Base-by-base conservation (phyloP, 148 eudicot genomes). In the Agrostemma githago region DNA sequence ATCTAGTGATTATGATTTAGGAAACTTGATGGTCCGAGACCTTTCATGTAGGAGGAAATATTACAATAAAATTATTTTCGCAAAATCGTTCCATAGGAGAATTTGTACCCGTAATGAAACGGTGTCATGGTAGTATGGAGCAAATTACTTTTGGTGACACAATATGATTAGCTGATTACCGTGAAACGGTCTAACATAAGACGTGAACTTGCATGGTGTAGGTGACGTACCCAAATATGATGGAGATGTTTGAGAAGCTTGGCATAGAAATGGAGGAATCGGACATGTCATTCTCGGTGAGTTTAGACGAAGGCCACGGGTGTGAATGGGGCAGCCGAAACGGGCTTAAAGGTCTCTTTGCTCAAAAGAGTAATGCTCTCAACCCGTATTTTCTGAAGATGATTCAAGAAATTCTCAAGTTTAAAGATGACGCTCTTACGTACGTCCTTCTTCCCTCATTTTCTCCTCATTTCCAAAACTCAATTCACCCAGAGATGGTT, bases 161-260 rank as follows among this genome's bases (percentile, higher is more conserved):
- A 26, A 26, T 26, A 26, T 26, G 34, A 26, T 26, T 26, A 26
- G 1, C 34, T 26, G 34, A 26, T 26, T 26, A 26, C 34, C 34
- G 34, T 26, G 34, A 26, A 26, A 26, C 34, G 34, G 34, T 26
- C 34, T 26, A 0, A 26, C 34, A 26, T 1, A 26, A 1, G 34
- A 26, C 34, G 34, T 26, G 34, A 26, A 26, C 34, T 26, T 0
- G 1, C 34, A 26, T 26, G 34, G 66, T 16, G 62, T 90, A 95
- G 99, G 99, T 95, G n/a, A 92, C 98, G 10, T 92, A 89, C 84
- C 99, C 96, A 77, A 89, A 95, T 74, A 89, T 90, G 99, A 80
- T 90, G 92, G 94, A 90, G 79, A 86, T 92, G 48, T 95, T 95
- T 67, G 99, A 95, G 82, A 84, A 43, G 65, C 92, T 95, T 64